Evolutionary conservation across 1,284 basidiomycete genomes (phyloP).

Genomic region (Spongiforma sp.): DNA sequence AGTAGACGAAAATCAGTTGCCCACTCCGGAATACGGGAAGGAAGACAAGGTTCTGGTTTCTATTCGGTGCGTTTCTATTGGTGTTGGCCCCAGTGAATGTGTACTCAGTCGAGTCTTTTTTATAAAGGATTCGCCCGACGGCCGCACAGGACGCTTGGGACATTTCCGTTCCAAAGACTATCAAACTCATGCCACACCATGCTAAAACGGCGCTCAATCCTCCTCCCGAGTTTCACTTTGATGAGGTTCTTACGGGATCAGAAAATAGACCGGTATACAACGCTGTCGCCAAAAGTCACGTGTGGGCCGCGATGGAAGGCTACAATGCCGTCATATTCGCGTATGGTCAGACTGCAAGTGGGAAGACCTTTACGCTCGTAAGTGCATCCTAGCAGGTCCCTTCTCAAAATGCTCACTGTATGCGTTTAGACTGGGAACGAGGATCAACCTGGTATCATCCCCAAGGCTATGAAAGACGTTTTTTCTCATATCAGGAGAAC

Average conservation of each 20-base stretch:
- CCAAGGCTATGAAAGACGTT: slow-evolving; percentile 87
- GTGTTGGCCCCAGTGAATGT: slow-evolving; percentile 15
- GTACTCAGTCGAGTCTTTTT: slow-evolving; percentile 1
- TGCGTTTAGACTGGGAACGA: slow-evolving; percentile 59
- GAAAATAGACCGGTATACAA: slow-evolving; percentile 89
- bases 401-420: neutral
- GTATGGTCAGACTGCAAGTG: slow-evolving; percentile 90
- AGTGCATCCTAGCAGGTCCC: slow-evolving; percentile 16
- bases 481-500: slow-evolving; percentile 78
- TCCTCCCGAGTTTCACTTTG: slow-evolving; percentile 67
- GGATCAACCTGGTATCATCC: slow-evolving; percentile 92
- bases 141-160: slow-evolving; percentile 62
- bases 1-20: slow-evolving; percentile 59
- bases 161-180: slow-evolving; percentile 45
- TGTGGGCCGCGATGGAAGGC: slow-evolving; percentile 94
- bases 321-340: slow-evolving; percentile 96
- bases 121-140: slow-evolving; percentile 74
- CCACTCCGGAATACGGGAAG: slow-evolving; percentile 54
- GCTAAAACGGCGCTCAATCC: slow-evolving; percentile 51
- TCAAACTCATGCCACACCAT: slow-evolving; percentile 64
- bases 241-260: slow-evolving; percentile 81
- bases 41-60: slow-evolving; percentile 91
- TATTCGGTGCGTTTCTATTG: slow-evolving; percentile 58
- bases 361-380: slow-evolving; percentile 92
- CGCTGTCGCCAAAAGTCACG: slow-evolving; percentile 85